These are phyloP conservation scores for Fusarium staphyleae DNA, from an alignment of 2,329 filamentous ascomycete genomes.

Conservation along the genomic window DNA sequence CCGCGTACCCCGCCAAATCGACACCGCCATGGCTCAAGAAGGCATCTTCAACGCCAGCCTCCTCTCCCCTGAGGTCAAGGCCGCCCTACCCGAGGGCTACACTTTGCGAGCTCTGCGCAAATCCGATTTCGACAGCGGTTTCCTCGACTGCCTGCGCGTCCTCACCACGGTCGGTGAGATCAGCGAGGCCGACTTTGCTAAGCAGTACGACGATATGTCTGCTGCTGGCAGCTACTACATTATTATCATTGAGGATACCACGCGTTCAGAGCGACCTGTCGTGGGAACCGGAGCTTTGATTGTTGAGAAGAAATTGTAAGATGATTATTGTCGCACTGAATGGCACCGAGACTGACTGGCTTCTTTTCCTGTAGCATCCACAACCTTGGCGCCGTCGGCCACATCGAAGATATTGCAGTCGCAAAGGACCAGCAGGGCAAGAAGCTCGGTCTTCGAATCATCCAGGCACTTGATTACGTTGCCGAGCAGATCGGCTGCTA, in stretches of 20 bases:
- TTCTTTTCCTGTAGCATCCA: slow-evolving; percentile 66
- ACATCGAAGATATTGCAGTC: slow-evolving; percentile 98
- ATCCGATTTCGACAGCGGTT: slow-evolving; percentile 80
- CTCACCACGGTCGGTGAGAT: slow-evolving; percentile 94
- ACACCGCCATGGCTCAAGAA: slow-evolving; percentile 46
- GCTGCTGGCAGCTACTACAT: slow-evolving; percentile 82
- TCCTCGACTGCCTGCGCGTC: slow-evolving; percentile 89
- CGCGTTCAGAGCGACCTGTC: slow-evolving; percentile 62
- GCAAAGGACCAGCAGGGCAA: slow-evolving; percentile 96
- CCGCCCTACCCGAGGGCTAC: slow-evolving; percentile 81
- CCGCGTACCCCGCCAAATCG: slow-evolving; percentile 24
- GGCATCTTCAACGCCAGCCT: slow-evolving; percentile 80
- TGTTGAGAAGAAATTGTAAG: slow-evolving; percentile 92
- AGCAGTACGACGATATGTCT: slow-evolving; percentile 84
- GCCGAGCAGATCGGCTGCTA: slow-evolving; percentile 92
- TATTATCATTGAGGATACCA: slow-evolving; percentile 80
- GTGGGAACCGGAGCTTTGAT: slow-evolving; percentile 92
- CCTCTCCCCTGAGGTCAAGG: slow-evolving; percentile 76
- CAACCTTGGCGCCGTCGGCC: slow-evolving; percentile 81
- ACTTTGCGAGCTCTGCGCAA: slow-evolving; percentile 79
- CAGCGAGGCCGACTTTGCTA: slow-evolving; percentile 73
- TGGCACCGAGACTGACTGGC: slow-evolving; percentile 25
- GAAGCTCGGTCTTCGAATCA: slow-evolving; percentile 90
- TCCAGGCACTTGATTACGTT: slow-evolving; percentile 90
- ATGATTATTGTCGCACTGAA: slow-evolving; percentile 30